Base-by-base conservation (phyloP, 2,329 filamentous ascomycete genomes). In the Verticillium longisporum region DNA sequence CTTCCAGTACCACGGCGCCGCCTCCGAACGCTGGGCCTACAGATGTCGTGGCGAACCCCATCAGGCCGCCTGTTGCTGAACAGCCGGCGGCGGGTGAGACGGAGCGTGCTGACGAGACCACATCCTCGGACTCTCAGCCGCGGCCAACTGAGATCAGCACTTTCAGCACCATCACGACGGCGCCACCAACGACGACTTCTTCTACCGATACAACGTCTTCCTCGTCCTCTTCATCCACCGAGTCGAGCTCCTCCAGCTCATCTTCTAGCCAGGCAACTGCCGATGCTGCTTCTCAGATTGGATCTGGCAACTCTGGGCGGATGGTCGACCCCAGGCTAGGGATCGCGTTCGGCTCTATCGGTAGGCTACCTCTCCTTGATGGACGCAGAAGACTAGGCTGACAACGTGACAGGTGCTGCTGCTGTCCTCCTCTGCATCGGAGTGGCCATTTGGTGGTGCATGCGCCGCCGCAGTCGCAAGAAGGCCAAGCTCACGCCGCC, bases 311-410 rank as follows among this genome's bases (percentile, higher is more conserved):
- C 18, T 53, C 38, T 2, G 60, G 58, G 18, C 58, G 58, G 18
- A 11, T 10, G 4, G 60, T 63, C 3, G 55, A 60, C 58, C 63
- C 63, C 34, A 62, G 58, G 1, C 60, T 61, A 6, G 63, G 60
- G 14, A 64, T 64, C 13, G 63, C 61, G 4, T 64, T 64, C 31
- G 63, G 63, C 6, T 60, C 62, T 0, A 63, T 64, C 38, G 62
- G 63, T 64, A 56, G 15, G 62, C 61, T 32, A 4, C 3, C 1
- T 11, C 1, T 6, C 3, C 45, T 14, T 1, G 4, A 14, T 41
- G n/a, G 6, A n/a, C 2, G n/a, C 13, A 15, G 2, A n/a, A 2
- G 6, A 6, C 18, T 31, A 18, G 15, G 4, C 1, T 15, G 13
- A 11, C 21, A 21, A 21, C 15, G n/a, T 7, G 4, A 0, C 11